phyloP scores from a whole-genome alignment of 352 stramenopile genomes.

The Pythium rishiriense region DNA sequence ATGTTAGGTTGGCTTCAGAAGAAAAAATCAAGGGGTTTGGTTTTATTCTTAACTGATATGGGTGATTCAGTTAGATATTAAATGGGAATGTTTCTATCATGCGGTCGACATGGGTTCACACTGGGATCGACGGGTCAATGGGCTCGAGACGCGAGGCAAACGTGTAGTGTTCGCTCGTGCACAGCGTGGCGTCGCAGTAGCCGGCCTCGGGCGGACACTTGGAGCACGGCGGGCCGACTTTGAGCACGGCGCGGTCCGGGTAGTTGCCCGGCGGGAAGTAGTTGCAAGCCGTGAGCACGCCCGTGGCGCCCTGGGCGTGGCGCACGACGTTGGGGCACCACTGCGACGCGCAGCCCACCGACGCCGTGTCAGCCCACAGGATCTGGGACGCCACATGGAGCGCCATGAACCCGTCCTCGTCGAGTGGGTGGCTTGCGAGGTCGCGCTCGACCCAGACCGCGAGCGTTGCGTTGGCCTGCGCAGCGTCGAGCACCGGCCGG shows the following conservation, averaged over 20 bases:
- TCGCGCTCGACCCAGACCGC: conserved; percentile 17
- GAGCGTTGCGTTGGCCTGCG: conserved; percentile 21
- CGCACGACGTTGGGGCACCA: conserved; percentile 25
- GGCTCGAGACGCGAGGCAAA: conserved; percentile 5
- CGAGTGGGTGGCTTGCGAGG: conserved; percentile 10
- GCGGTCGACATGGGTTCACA: conserved; percentile 10
- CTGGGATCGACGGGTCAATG: conserved; percentile 14
- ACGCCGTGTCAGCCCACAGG: conserved; percentile 24
- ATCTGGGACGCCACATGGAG: conserved; percentile 23
- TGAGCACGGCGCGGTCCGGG: conserved; percentile 13
- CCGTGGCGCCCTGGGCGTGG: neutral
- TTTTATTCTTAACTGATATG: neutral
- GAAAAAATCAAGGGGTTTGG: too few species aligned
- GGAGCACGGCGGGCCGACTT: conserved; percentile 19
- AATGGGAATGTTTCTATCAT: neutral
- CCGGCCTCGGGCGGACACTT: conserved; percentile 8
- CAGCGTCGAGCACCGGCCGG: conserved; percentile 5
- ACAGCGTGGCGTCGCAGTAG: conserved; percentile 24
- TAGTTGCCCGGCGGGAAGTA: conserved; percentile 28
- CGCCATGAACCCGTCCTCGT: conserved; percentile 17
- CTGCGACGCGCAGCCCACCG: conserved; percentile 24
- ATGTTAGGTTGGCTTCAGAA: too few species aligned
- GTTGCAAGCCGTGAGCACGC: conserved; percentile 27
- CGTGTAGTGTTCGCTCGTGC: conserved; percentile 20
- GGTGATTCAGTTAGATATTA: neutral